These are phyloP conservation scores for Lathyrus oleraceus DNA, from an alignment of 306 rosid genomes.

Conservation along the genomic window DNA sequence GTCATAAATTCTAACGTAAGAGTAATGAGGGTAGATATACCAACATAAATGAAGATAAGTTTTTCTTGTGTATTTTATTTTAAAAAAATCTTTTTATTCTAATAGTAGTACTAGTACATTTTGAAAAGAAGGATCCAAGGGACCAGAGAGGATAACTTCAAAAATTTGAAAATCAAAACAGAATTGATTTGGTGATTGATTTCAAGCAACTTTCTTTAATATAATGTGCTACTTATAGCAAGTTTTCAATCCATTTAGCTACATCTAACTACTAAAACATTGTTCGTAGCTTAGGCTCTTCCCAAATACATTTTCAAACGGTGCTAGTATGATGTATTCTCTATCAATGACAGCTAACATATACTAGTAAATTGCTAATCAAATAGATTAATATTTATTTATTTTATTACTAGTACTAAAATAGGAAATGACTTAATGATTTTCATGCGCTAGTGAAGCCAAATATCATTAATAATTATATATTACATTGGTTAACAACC, in stretches of 20 bases:
- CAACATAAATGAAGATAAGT: conserved; percentile 44
- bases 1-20: conserved; percentile 47
- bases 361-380: conserved; percentile 1
- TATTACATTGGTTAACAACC: conserved; percentile 1
- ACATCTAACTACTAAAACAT: conserved; percentile 21
- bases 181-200: conserved; percentile 25
- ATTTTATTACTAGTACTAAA: background rate
- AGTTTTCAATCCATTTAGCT: background rate
- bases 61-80: conserved; percentile 1
- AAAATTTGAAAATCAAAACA: conserved; percentile 15
- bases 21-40: conserved; percentile 42
- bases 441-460: conserved; percentile 21
- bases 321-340: conserved; percentile 1
- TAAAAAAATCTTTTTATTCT: background rate
- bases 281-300: background rate
- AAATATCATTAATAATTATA: conserved; percentile 10
- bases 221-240: background rate
- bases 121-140: conserved; percentile 16
- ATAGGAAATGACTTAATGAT: background rate
- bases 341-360: conserved; percentile 2
- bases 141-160: conserved; percentile 23
- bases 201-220: conserved; percentile 32
- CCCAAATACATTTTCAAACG: conserved; percentile 2
- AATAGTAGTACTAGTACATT: background rate
- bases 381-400: background rate